phyloP scores from a whole-genome alignment of 192 early-diverging fungal genomes.

The Umbelopsis sp. region DNA sequence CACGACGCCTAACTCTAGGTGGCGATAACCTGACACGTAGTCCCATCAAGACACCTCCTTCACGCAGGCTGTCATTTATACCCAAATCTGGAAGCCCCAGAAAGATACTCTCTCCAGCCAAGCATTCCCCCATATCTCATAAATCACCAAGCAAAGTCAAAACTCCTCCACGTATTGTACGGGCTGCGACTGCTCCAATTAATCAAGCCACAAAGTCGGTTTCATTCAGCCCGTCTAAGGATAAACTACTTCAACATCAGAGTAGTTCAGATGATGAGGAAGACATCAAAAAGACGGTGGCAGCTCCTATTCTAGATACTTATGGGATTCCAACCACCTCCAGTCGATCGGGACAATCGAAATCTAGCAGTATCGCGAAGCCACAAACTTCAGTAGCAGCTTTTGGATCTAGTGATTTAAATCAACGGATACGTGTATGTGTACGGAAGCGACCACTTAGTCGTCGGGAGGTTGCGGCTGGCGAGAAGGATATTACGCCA shows the following conservation, averaged over 20 bases:
- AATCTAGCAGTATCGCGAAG: neutral
- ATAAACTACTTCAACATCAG: slow-evolving; percentile 11
- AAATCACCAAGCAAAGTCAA: slow-evolving; percentile 14
- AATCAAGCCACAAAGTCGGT: slow-evolving; percentile 3
- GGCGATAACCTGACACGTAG: slow-evolving; percentile 1
- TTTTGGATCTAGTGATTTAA: slow-evolving; percentile 48
- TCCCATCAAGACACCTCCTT: slow-evolving; percentile 7
- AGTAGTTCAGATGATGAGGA: neutral
- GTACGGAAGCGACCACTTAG: slow-evolving; percentile 95
- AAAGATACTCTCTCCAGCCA: slow-evolving; percentile 4
- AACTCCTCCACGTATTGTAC: slow-evolving; percentile 11
- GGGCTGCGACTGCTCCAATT: neutral
- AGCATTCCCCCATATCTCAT: neutral
- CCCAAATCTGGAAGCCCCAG: slow-evolving; percentile 13
- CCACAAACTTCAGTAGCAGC: slow-evolving; percentile 11
- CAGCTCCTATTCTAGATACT: slow-evolving; percentile 62
- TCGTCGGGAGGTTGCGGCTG: slow-evolving; percentile 72
- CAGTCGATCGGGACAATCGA: neutral
- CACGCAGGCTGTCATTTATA: slow-evolving; percentile 7
- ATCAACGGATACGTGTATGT: slow-evolving; percentile 93
- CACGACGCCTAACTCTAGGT: slow-evolving; percentile 12
- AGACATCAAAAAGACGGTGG: neutral
- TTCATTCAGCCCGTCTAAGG: neutral
- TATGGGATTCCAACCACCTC: slow-evolving; percentile 66
- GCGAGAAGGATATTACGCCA: slow-evolving; percentile 82